Evolutionary conservation across 2,329 filamentous ascomycete genomes (phyloP).

Genomic region (Paraphaeosphaeria sporulosa): DNA sequence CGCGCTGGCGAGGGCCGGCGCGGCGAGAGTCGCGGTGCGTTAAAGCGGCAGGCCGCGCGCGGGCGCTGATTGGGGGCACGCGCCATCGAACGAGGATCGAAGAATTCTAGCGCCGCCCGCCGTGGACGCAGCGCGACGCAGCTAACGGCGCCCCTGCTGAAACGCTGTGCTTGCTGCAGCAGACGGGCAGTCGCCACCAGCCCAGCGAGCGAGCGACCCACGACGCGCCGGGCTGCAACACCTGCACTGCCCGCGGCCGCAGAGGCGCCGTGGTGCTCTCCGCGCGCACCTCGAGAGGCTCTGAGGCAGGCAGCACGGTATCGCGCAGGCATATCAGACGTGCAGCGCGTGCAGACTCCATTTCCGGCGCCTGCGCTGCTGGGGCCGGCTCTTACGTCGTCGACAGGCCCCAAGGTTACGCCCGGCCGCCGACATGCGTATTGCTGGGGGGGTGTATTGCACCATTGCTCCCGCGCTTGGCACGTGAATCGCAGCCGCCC

Average conservation of each 20-base stretch:
- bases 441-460: no score
- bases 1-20: slow-evolving; percentile 8
- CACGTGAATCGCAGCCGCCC: no score
- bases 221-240: no score
- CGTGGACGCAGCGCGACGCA: slow-evolving; percentile 15
- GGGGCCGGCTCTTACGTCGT: no score
- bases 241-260: neutral
- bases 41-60: slow-evolving; percentile 22
- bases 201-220: neutral
- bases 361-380: no score
- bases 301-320: no score
- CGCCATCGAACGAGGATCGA: slow-evolving; percentile 17
- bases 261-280: neutral
- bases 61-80: slow-evolving; percentile 10
- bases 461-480: no score
- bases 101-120: slow-evolving; percentile 26
- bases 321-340: no score
- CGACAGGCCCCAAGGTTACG: no score
- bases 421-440: no score
- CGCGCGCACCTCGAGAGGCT: no score
- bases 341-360: neutral
- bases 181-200: neutral
- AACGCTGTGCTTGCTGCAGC: neutral
- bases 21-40: no score
- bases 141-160: slow-evolving; percentile 8